Percentiles rank a stretch among this genome's conserved stretches.
phyloP scores from a whole-genome alignment of 2,329 filamentous ascomycete genomes.

The Beauveria caledonica region DNA sequence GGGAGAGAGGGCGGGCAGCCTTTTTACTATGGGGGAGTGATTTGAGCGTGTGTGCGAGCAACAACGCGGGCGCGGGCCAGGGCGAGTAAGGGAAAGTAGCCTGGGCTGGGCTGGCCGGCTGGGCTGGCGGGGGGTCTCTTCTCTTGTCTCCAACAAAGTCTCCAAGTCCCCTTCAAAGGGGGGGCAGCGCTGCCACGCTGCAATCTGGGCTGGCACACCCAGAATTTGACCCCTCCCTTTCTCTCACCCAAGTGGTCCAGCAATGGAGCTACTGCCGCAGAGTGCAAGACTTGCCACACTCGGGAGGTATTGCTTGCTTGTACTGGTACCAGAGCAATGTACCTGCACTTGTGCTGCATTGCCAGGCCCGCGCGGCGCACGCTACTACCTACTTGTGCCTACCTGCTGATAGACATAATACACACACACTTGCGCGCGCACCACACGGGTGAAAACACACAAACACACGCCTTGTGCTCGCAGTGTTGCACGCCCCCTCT shows the following conservation, averaged over 20 bases:
- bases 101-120: neutral
- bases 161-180: neutral
- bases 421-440: neutral
- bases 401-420: neutral
- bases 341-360: neutral
- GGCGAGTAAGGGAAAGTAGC: neutral
- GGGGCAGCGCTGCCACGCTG: constrained; percentile 8
- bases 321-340: constrained; percentile 1
- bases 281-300: neutral
- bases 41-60: constrained; percentile 38
- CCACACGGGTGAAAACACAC: neutral
- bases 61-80: constrained; percentile 20
- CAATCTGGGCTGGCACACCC: constrained; percentile 6
- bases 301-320: neutral
- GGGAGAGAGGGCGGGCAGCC: constrained; percentile 45
- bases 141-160: neutral
- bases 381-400: neutral
- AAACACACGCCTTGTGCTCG: constrained; percentile 4
- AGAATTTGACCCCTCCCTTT: neutral
- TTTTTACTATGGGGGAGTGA: constrained; percentile 60
- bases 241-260: neutral
- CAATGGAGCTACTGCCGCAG: constrained; percentile 3
- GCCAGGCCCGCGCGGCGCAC: neutral
- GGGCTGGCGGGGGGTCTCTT: neutral
- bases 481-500: constrained; percentile 1